Percentiles rank a stretch among this genome's conserved stretches.
phyloP scores from a whole-genome alignment of 2,329 filamentous ascomycete species.

The Fusarium virguliforme region DNA sequence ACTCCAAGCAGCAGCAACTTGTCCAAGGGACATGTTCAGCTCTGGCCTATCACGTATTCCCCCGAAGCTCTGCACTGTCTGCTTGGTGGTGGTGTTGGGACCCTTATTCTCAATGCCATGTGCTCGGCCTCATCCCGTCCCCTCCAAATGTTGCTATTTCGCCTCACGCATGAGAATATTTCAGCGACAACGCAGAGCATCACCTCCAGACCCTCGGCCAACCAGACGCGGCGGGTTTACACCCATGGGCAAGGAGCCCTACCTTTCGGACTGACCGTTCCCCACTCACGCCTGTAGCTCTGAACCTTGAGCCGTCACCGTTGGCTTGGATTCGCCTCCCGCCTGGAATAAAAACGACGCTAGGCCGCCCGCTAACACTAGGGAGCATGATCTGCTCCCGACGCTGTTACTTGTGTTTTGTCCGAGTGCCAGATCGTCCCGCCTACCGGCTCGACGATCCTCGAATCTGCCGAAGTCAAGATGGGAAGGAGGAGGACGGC shows the following conservation, averaged over 20 bases:
- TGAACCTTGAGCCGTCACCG: conserved; percentile 23
- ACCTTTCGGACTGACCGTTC: conserved; percentile 21
- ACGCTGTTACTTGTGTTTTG: neutral
- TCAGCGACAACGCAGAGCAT: conserved; percentile 5
- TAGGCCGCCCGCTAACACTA: neutral
- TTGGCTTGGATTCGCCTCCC: conserved; percentile 12
- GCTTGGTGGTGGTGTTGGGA: conserved; percentile 6
- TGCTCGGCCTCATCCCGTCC: conserved; percentile 16
- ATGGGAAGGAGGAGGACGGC: neutral
- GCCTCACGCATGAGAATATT: conserved; percentile 3
- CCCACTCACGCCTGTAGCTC: conserved; percentile 13
- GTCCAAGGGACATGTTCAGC: conserved; percentile 1
- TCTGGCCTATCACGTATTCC: neutral
- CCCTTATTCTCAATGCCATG: conserved; percentile 19
- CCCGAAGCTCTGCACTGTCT: conserved; percentile 3
- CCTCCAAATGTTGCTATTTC: conserved; percentile 7
- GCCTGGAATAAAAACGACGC: neutral
- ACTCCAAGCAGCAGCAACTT: neutral
- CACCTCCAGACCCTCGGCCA: neutral
- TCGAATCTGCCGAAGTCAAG: conserved; percentile 3
- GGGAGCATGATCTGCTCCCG: neutral
- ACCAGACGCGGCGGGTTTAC: neutral
- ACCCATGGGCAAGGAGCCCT: neutral
- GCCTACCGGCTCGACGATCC: conserved; percentile 7
- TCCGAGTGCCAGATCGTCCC: conserved; percentile 9